phyloP scores from a whole-genome alignment of 306 rosid genomes.

The Mimosa bimucronata region DNA sequence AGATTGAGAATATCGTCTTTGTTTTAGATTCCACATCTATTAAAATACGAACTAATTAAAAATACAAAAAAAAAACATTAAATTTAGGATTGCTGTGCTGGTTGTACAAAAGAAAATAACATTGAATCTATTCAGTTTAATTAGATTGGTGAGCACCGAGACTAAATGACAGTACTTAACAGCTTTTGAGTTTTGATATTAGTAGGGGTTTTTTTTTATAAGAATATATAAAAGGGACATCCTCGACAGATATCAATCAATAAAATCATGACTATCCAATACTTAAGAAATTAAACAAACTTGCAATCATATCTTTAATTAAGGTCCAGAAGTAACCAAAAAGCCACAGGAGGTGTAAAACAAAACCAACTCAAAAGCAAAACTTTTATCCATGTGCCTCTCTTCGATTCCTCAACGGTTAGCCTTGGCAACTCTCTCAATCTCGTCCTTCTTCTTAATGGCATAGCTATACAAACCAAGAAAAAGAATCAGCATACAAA shows the following conservation, averaged over 20 bases:
- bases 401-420: slow-evolving; percentile 45
- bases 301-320: slow-evolving; percentile 6
- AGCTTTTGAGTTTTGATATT: background rate
- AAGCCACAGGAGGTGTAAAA: background rate
- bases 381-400: slow-evolving; percentile 29
- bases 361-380: slow-evolving; percentile 16
- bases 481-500: background rate
- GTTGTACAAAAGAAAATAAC: too few species aligned
- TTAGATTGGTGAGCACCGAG: background rate
- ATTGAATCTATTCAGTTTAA: background rate
- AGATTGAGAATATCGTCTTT: too few species aligned
- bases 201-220: background rate
- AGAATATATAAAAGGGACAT: background rate
- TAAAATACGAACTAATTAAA: too few species aligned
- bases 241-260: background rate
- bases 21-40: background rate
- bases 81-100: too few species aligned
- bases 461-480: slow-evolving; percentile 47
- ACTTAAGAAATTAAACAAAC: background rate
- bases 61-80: too few species aligned
- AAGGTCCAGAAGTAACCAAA: slow-evolving; percentile 5
- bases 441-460: slow-evolving; percentile 62
- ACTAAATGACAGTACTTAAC: background rate
- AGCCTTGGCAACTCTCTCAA: slow-evolving; percentile 64
- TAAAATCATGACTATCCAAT: slow-evolving; percentile 3